These are phyloP conservation scores for barley (Hordeum vulgare) DNA, from an alignment of 176 grass and related monocot species.

Conservation along the genomic window MorexV3_pseudomolecules_assembly NC_058522.1:404887261-404887760, in stretches of 20 bases:
- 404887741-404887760: slow-evolving; percentile 13
- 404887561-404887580: slow-evolving; percentile 55
- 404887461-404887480: no score
- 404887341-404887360: no score
- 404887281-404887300: no score
- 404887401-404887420: no score
- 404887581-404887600: slow-evolving; percentile 40
- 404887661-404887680: slow-evolving; percentile 43
- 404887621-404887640: background rate
- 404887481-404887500: no score
- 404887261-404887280: no score
- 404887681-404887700: slow-evolving; percentile 32
- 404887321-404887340: no score
- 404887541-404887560: slow-evolving; percentile 52
- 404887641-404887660: background rate
- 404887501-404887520: slow-evolving; percentile 45
- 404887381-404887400: no score
- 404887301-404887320: no score
- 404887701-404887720: slow-evolving; percentile 46
- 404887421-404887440: no score
- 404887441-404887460: no score
- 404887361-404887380: no score
- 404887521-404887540: slow-evolving; percentile 60
- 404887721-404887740: slow-evolving; percentile 27
- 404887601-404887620: background rate